Conservation (phyloP, 345 rosid genomes). For the Eucalyptus regnans region DNA sequence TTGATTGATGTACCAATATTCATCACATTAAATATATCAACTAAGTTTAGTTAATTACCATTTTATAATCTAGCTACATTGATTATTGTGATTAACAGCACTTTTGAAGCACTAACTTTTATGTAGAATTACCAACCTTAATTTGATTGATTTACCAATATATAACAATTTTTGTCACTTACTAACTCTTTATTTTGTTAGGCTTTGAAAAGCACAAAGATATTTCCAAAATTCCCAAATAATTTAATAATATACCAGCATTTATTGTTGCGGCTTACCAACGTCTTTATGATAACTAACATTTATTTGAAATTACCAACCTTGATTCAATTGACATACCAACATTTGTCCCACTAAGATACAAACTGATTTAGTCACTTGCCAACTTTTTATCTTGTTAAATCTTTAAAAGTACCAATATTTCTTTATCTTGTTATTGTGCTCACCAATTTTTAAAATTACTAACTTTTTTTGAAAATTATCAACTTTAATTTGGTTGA, state of each 20-base stretch:
- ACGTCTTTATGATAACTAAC: fast-evolving
- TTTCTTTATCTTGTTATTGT: no score
- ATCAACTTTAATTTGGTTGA: fast-evolving
- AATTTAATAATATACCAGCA: fast-evolving
- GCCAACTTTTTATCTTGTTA: not conserved
- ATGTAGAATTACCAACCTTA: not conserved
- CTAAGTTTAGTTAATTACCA: fast-evolving
- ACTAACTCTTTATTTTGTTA: no score
- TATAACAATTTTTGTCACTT: not conserved
- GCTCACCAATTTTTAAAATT: no score
- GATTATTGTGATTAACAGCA: fast-evolving
- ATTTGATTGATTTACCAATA: fast-evolving
- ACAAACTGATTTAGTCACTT: not conserved
- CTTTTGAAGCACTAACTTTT: fast-evolving
- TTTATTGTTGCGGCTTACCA: fast-evolving
- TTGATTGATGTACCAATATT: fast-evolving
- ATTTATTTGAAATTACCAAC: not conserved
- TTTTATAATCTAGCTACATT: fast-evolving
- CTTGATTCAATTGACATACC: fast-evolving
- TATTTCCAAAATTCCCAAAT: fast-evolving
- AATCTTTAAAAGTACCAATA: fast-evolving
- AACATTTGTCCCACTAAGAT: not conserved
- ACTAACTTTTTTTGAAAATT: no score
- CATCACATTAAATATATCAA: fast-evolving
- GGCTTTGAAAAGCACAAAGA: fast-evolving